Evolutionary conservation across 768 basidiomycete genomes (phyloP).

Genomic region (Suillus subluteus): DNA sequence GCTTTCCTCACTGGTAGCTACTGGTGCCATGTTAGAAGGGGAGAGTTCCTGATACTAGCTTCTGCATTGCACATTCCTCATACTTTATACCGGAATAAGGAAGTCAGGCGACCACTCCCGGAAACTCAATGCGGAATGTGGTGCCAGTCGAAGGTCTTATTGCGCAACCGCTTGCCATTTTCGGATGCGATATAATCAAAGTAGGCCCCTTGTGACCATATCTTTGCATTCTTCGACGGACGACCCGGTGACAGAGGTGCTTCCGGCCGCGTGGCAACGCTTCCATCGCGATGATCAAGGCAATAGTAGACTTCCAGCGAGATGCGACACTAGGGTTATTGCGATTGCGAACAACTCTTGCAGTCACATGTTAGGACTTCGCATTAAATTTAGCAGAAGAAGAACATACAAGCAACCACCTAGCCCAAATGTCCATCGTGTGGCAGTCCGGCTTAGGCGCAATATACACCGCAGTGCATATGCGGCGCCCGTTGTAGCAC

Average conservation of each 20-base stretch:
- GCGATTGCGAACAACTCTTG: background rate
- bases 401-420: constrained; percentile 1
- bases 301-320: background rate
- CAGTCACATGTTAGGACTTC: background rate
- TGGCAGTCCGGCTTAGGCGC: background rate
- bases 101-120: background rate
- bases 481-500: background rate
- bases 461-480: background rate
- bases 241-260: background rate
- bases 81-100: constrained; percentile 21
- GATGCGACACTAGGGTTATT: background rate
- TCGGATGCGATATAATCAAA: background rate
- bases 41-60: no score
- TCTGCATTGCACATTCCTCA: background rate
- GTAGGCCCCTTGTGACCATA: background rate
- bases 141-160: constrained; percentile 19
- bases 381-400: background rate
- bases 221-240: background rate
- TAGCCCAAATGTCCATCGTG: background rate
- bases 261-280: background rate
- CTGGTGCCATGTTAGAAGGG: constrained; percentile 47
- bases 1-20: constrained; percentile 45
- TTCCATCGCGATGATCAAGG: background rate
- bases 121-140: constrained; percentile 8
- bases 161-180: constrained; percentile 26